phyloP scores from a whole-genome alignment of 2,329 filamentous ascomycete species.

The Penicillium sp. region DNA sequence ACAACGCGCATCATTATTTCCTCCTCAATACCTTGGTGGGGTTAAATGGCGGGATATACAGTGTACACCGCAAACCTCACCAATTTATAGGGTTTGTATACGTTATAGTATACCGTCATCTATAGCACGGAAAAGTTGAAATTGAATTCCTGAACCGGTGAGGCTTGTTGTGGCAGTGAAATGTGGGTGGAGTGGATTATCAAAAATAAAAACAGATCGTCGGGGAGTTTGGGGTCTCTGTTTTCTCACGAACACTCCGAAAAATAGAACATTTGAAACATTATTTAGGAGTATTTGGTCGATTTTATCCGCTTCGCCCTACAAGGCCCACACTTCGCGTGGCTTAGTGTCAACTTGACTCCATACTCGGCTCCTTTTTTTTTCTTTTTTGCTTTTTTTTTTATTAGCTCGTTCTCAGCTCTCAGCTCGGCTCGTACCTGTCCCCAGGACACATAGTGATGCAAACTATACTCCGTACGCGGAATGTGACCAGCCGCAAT shows the following conservation, averaged over 20 bases:
- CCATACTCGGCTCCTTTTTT: neutral
- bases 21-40: conserved; percentile 9
- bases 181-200: conserved; percentile 18
- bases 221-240: conserved; percentile 19
- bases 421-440: neutral
- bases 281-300: neutral
- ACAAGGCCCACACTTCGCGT: neutral
- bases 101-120: conserved; percentile 12
- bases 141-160: conserved; percentile 15
- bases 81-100: neutral
- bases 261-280: neutral
- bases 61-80: conserved; percentile 8
- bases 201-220: conserved; percentile 20
- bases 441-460: neutral
- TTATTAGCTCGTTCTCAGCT: neutral
- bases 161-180: conserved; percentile 36
- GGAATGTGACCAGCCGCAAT: conserved; percentile 3
- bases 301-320: neutral
- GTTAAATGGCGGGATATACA: neutral
- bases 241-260: conserved; percentile 16
- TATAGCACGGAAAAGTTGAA: neutral
- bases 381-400: too few relatives aligned
- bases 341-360: neutral
- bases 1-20: conserved; percentile 21
- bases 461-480: neutral